phyloP scores from a whole-genome alignment of 495 filamentous ascomycete genomes.

The Pseudevernia furfuracea region DNA sequence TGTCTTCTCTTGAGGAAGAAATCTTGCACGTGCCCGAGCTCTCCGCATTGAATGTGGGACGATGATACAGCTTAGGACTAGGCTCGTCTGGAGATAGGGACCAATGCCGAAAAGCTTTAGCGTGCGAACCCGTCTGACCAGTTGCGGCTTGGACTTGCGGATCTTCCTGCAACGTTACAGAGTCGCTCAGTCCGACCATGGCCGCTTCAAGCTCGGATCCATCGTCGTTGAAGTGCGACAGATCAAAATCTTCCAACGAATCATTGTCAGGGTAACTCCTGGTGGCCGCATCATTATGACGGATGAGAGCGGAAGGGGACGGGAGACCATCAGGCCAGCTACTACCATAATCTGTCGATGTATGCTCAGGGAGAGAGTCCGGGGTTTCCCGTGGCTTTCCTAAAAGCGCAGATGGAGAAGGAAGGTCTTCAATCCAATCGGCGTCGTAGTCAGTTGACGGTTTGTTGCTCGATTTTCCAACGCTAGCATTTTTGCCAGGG shows the following conservation, averaged over 20 bases:
- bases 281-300: not conserved
- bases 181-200: slow-evolving; percentile 21
- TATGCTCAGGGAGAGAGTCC: not conserved
- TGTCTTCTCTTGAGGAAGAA: slow-evolving; percentile 19
- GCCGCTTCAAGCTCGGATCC: slow-evolving; percentile 19
- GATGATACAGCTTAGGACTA: not conserved
- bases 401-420: slow-evolving; percentile 34
- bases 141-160: not conserved
- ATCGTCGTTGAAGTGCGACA: slow-evolving; percentile 2
- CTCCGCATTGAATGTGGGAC: not conserved
- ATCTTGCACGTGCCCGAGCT: slow-evolving; percentile 7
- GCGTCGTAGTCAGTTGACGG: slow-evolving; percentile 34
- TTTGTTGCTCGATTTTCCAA: slow-evolving; percentile 5
- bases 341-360: not conserved
- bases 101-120: not conserved
- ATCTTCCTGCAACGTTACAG: slow-evolving; percentile 11
- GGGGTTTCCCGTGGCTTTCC: not conserved
- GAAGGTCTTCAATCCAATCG: slow-evolving; percentile 37
- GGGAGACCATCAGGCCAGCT: slow-evolving; percentile 10
- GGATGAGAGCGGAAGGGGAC: slow-evolving; percentile 6
- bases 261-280: not conserved
- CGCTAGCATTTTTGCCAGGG: slow-evolving; percentile 2
- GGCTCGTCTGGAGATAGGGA: not conserved
- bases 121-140: not conserved
- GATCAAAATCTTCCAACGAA: not conserved